These are phyloP conservation scores for Clathrospora elynae DNA, from an alignment of 2,329 filamentous ascomycete genomes.

Conservation along the genomic window DNA sequence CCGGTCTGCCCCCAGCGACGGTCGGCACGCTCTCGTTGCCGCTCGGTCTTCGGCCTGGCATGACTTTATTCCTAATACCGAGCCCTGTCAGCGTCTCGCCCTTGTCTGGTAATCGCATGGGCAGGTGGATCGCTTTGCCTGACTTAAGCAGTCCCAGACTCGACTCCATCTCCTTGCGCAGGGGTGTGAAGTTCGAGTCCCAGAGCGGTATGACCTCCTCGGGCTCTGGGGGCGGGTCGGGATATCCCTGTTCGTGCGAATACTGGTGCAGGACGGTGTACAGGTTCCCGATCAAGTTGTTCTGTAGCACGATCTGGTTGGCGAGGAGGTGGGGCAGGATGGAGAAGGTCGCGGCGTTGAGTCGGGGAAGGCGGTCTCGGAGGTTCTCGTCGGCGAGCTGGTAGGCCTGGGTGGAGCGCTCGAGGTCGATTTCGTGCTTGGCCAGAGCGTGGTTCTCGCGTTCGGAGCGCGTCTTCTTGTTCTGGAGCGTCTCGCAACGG, in stretches of 20 bases:
- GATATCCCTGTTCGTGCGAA: slow-evolving; percentile 70
- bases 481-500: slow-evolving; percentile 69
- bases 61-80: slow-evolving; percentile 53
- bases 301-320: slow-evolving; percentile 75
- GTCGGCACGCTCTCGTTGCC: slow-evolving; percentile 47
- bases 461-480: slow-evolving; percentile 71
- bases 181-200: slow-evolving; percentile 65
- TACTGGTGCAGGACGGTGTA: slow-evolving; percentile 79
- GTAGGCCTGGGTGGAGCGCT: slow-evolving; percentile 72
- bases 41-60: slow-evolving; percentile 33
- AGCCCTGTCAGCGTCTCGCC: slow-evolving; percentile 54
- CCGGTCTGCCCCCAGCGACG: slow-evolving; percentile 32
- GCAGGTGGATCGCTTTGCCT: slow-evolving; percentile 68
- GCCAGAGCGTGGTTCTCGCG: slow-evolving; percentile 73
- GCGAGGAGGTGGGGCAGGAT: slow-evolving; percentile 74
- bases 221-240: slow-evolving; percentile 73
- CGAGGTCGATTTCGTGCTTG: slow-evolving; percentile 74
- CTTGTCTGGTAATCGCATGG: slow-evolving; percentile 57
- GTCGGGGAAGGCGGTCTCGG: slow-evolving; percentile 69
- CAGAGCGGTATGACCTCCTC: slow-evolving; percentile 71
- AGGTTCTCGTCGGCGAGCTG: slow-evolving; percentile 75
- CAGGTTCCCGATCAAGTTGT: slow-evolving; percentile 74
- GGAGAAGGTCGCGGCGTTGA: slow-evolving; percentile 72
- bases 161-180: slow-evolving; percentile 69
- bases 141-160: slow-evolving; percentile 65